Base-by-base conservation (phyloP, 1,284 basidiomycete species). In the Pyrrhoderma noxium region DNA sequence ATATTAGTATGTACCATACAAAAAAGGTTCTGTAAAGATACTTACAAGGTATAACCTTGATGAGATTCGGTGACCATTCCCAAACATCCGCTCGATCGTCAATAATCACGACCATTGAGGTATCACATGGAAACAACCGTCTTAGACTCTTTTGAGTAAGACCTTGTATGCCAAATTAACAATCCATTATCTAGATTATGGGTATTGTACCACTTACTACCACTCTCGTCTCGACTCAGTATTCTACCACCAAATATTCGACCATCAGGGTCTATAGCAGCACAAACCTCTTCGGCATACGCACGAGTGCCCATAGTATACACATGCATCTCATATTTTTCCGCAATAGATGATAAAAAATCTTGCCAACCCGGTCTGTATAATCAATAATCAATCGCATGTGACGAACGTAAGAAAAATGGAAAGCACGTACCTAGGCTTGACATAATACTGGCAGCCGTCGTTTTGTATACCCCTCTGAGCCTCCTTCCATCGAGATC, bases 291-390 rank as follows among this genome's bases (percentile, higher is more conserved):
- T 67, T 94, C 89, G 38, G 95, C 95, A 67, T 99, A 99, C 41
- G 93, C 88, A 40, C 95, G 80, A 16, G 95, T 98, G 50, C 95
- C 95, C 93, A 99, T 99, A 22, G 95, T 99, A 70, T 99, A 99
- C 46, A 99, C 93, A 67, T 99, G 95, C 89, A 99, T 91, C 70
- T 99, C 93, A 68, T 96, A 99, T 62, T 87, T 84, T 51, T 75
- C 69, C 41, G 88, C 79, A 58, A 90, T 77, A 42, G 77, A 71
- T 54, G 73, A 67, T 47, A 99, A 73, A 64, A 99, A 97, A 40
- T 79, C 72, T 43, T 75, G 68, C 66, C 93, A 79, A n/a, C 93
- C 92, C 0, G 95, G 95, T 58, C 95, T 94, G 58, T 52, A 55
- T 59, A 51, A 45, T 54, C 54, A 49, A 44, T 31, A 27, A 46